Percentiles rank a stretch among this genome's conserved stretches.
phyloP scores from a whole-genome alignment of 192 early-diverging fungal species.

The Powellomyces hirtus region DNA sequence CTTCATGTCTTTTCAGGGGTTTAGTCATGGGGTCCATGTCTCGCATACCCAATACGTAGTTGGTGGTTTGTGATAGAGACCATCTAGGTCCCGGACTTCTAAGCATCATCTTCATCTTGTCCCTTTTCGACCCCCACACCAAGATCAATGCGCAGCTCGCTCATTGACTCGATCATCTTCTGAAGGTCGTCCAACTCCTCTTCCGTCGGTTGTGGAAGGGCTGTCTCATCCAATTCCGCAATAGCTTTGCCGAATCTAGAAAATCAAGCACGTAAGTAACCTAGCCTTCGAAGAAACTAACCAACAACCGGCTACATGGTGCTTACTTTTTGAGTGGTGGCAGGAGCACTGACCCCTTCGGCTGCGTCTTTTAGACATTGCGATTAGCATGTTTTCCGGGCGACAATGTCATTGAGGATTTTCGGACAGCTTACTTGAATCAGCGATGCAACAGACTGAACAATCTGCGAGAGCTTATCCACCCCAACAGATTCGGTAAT shows the following conservation, averaged over 20 bases:
- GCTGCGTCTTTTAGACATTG: neutral
- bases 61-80: no score
- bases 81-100: no score
- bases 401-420: neutral
- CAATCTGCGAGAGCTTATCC: conserved; percentile 5
- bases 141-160: conserved; percentile 17
- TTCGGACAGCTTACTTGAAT: neutral
- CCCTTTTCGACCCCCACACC: no score
- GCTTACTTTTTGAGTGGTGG: conserved; percentile 12
- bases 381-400: neutral
- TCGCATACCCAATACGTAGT: no score
- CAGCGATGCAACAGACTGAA: neutral
- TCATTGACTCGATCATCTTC: conserved; percentile 2
- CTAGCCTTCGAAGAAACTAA: neutral
- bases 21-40: no score
- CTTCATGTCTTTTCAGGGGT: no score
- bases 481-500: conserved; percentile 14
- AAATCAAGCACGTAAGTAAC: neutral
- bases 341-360: neutral
- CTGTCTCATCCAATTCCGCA: conserved; percentile 3
- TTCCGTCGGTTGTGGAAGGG: neutral
- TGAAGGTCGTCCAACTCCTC: conserved; percentile 8
- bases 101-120: no score
- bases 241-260: conserved; percentile 6
- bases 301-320: neutral